Evolutionary conservation across 2,329 filamentous ascomycete genomes (phyloP).

Genomic region (Diaporthe australafricana): DNA sequence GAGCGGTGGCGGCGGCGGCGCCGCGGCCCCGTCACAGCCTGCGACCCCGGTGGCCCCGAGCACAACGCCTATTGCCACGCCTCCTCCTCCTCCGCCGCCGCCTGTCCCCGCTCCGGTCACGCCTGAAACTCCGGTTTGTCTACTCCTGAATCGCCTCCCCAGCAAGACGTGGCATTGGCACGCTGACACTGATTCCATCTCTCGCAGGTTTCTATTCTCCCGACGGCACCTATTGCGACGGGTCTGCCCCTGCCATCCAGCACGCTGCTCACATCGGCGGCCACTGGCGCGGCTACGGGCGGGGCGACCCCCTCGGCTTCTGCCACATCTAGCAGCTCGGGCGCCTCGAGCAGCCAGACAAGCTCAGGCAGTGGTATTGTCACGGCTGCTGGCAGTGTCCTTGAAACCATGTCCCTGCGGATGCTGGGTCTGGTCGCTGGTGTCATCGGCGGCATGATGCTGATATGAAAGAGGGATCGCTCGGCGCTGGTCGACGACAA

Average conservation of each 20-base stretch:
- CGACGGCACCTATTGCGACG: neutral
- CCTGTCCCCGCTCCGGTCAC: neutral
- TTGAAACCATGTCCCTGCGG: neutral
- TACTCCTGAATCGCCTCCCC: rapidly evolving
- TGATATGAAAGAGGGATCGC: neutral
- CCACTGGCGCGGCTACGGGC: neutral
- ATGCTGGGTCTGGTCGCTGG: neutral
- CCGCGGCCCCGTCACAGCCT: neutral
- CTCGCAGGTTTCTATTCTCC: neutral
- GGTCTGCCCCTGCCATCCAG: neutral
- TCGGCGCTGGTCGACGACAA: neutral
- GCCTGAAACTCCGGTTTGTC: neutral
- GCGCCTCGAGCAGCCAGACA: neutral
- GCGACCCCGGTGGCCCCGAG: neutral
- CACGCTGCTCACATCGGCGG: neutral
- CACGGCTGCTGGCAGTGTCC: conserved; percentile 2
- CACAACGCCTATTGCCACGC: neutral
- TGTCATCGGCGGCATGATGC: neutral
- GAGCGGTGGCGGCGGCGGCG: neutral
- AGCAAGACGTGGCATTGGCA: too few species aligned
- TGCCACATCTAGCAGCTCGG: neutral
- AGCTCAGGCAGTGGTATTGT: neutral
- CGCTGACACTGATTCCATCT: neutral
- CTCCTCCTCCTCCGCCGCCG: too few species aligned
- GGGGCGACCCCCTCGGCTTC: neutral